Percentiles rank a stretch among this genome's conserved stretches.
phyloP scores from a whole-genome alignment of 2,329 filamentous ascomycete species.

The Metarhizium humberi region DNA sequence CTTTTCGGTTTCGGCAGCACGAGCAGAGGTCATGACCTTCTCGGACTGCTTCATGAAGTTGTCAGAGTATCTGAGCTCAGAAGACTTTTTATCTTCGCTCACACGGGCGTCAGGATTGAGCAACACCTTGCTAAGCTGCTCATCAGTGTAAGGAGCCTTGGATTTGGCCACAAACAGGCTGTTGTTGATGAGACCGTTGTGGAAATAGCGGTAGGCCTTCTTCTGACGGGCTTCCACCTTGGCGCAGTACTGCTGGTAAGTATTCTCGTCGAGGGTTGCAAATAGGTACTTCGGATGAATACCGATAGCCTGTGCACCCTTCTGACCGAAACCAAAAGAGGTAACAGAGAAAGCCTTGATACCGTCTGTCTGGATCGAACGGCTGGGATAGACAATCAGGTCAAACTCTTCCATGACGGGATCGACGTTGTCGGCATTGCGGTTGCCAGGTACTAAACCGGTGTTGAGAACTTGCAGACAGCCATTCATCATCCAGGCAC shows the following conservation, averaged over 20 bases:
- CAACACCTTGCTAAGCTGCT: constrained; percentile 78
- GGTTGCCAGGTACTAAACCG: constrained; percentile 90
- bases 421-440: constrained; percentile 96
- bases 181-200: constrained; percentile 97
- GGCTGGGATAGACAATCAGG: constrained; percentile 93
- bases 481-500: constrained; percentile 99
- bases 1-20: constrained; percentile 56
- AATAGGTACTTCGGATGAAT: constrained; percentile 95
- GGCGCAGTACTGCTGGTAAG: constrained; percentile 71
- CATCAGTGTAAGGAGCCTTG: constrained; percentile 80
- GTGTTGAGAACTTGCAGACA: constrained; percentile 91
- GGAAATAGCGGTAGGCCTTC: constrained; percentile 98
- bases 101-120: constrained; percentile 92
- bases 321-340: constrained; percentile 98
- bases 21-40: constrained; percentile 39
- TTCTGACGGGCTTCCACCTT: constrained; percentile 94
- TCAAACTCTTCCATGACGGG: constrained; percentile 96
- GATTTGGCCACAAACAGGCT: constrained; percentile 93
- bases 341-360: constrained; percentile 98
- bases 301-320: constrained; percentile 94
- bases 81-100: constrained; percentile 74
- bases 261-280: constrained; percentile 80
- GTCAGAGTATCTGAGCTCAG: constrained; percentile 63
- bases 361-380: constrained; percentile 91
- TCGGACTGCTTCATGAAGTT: constrained; percentile 58